phyloP scores from a whole-genome alignment of 2,329 filamentous ascomycete species.

The Diaporthe sp. region DNA sequence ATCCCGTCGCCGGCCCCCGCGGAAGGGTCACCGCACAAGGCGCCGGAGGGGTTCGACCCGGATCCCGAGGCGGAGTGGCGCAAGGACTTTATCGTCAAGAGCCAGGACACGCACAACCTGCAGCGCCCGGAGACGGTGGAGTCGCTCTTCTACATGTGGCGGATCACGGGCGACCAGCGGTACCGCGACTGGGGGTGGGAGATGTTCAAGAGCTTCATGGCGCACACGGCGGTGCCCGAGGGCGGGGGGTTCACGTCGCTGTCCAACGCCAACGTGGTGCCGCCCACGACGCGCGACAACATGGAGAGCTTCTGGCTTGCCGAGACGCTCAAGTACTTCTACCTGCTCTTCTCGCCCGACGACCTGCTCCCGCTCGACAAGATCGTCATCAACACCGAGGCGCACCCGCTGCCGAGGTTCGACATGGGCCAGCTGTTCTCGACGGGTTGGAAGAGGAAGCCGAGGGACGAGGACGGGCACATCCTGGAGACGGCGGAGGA shows the following conservation, averaged over 20 bases:
- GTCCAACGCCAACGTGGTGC: conserved; percentile 77
- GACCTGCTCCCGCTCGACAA: conserved; percentile 87
- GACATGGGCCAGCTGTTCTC: conserved; percentile 80
- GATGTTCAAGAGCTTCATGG: conserved; percentile 94
- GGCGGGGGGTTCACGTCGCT: conserved; percentile 86
- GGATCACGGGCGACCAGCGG: conserved; percentile 88
- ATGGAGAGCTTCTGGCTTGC: conserved; percentile 99
- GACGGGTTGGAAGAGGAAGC: conserved; percentile 83
- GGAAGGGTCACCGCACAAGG: conserved; percentile 63
- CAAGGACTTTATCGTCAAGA: conserved; percentile 81
- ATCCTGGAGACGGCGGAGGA: conserved; percentile 41
- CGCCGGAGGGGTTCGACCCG: conserved; percentile 61
- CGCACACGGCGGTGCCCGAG: conserved; percentile 83
- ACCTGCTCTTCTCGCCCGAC: conserved; percentile 87
- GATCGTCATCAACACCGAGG: conserved; percentile 95
- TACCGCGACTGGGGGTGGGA: conserved; percentile 99
- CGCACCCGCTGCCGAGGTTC: conserved; percentile 89
- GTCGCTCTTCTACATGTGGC: conserved; percentile 97
- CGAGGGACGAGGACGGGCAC: conserved; percentile 60
- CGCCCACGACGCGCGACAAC: conserved; percentile 80
- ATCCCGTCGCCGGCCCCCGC: conserved; percentile 75
- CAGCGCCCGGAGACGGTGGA: conserved; percentile 98
- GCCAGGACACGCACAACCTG: conserved; percentile 89
- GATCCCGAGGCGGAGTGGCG: conserved; percentile 73
- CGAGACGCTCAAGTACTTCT: conserved; percentile 98